A percentile compares a stretch with the other conserved stretches of the same genome.
Evolutionary conservation across 495 filamentous ascomycete species (phyloP).

Genomic region (Opeltia flavorubescens): DNA sequence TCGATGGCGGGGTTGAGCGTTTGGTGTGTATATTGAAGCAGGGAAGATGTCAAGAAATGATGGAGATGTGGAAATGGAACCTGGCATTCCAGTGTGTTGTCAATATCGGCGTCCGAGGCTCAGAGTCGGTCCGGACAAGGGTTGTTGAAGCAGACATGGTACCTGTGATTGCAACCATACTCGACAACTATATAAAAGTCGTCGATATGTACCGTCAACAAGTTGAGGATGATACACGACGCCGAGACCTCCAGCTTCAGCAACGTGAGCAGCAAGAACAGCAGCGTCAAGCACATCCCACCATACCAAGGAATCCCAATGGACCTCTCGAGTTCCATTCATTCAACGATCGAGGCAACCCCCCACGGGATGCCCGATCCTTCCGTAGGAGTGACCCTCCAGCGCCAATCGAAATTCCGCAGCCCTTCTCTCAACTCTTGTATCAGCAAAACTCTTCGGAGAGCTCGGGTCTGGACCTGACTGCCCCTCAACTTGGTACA

Average conservation of each 20-base stretch:
- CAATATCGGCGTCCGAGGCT: slow-evolving; percentile 94
- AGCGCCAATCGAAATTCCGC: slow-evolving; percentile 60
- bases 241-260: slow-evolving; percentile 22
- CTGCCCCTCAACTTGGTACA: slow-evolving; percentile 51
- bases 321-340: slow-evolving; percentile 16
- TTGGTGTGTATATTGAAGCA: slow-evolving; percentile 96
- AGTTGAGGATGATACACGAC: slow-evolving; percentile 50
- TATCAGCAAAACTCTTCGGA: slow-evolving; percentile 23
- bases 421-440: slow-evolving; percentile 35
- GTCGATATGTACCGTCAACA: slow-evolving; percentile 80
- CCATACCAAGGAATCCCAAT: slow-evolving; percentile 5
- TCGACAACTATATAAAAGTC: slow-evolving; percentile 96
- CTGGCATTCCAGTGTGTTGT: slow-evolving; percentile 96
- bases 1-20: slow-evolving; percentile 94
- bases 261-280: slow-evolving; percentile 24
- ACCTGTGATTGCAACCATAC: slow-evolving; percentile 95
- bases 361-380: slow-evolving; percentile 28
- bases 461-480: slow-evolving; percentile 40
- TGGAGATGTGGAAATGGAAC: slow-evolving; percentile 99
- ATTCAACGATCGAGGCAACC: slow-evolving; percentile 25
- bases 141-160: slow-evolving; percentile 99
- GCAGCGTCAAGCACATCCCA: slow-evolving; percentile 17
- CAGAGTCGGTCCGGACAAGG: slow-evolving; percentile 79
- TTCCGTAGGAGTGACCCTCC: slow-evolving; percentile 57
- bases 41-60: slow-evolving; percentile 89